A percentile compares a stretch with the other conserved stretches of the same genome.
Evolutionary conservation across 495 filamentous ascomycete genomes (phyloP).

Genomic region (Aspergillus bertholletiae): DNA sequence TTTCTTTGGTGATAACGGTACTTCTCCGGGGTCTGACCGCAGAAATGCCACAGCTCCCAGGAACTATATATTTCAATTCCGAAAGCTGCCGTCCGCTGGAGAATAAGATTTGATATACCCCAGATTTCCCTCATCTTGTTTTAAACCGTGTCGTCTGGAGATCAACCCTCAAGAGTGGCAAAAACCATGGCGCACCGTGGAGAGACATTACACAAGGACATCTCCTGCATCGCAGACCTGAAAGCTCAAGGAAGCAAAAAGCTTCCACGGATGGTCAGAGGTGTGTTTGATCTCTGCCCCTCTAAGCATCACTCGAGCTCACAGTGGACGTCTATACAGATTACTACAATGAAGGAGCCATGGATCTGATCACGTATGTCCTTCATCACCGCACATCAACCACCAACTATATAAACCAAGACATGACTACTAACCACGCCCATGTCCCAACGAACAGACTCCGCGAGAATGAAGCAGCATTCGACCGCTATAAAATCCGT

Average conservation of each 20-base stretch:
- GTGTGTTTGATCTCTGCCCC: conserved; percentile 6
- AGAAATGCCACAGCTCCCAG: background rate
- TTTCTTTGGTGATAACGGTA: too few species aligned
- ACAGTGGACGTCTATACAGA: conserved; percentile 19
- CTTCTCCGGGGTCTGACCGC: too few species aligned
- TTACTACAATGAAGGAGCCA: conserved; percentile 50
- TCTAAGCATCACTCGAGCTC: background rate
- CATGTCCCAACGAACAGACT: conserved; percentile 26
- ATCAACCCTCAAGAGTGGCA: too few species aligned
- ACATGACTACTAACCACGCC: background rate
- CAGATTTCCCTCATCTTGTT: too few species aligned
- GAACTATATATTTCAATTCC: too few species aligned
- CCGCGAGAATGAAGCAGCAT: conserved; percentile 50
- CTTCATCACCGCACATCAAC: background rate
- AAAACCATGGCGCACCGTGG: conserved; percentile 30
- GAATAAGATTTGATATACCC: too few species aligned
- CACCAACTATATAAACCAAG: background rate
- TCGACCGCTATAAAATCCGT: conserved; percentile 49
- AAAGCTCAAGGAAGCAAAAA: conserved; percentile 25
- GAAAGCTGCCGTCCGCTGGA: too few species aligned
- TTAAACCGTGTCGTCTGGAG: too few species aligned
- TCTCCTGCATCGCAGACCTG: conserved; percentile 32
- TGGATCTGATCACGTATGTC: conserved; percentile 33
- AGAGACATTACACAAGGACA: conserved; percentile 28
- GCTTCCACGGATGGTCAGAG: conserved; percentile 27